phyloP scores from a whole-genome alignment of 129 eudicot species.

The Flaveria robusta region DNA sequence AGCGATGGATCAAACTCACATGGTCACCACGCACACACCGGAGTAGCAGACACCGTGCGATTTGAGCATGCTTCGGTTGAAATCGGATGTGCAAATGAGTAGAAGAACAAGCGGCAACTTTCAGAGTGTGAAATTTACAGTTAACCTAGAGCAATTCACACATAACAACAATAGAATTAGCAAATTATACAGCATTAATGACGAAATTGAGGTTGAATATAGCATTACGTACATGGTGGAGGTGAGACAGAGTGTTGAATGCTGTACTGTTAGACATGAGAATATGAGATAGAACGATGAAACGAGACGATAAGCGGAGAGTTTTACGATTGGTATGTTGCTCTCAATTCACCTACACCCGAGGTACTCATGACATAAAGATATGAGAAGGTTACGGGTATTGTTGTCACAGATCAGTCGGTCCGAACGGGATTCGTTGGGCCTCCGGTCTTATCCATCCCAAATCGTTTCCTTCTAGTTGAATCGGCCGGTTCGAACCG shows the following conservation, averaged over 20 bases:
- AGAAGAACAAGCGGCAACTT: constrained; percentile 19
- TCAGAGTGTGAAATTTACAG: constrained; percentile 8
- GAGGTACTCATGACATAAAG: no score
- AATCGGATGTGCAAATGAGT: constrained; percentile 15
- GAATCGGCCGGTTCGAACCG: no score
- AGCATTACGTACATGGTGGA: constrained; percentile 24
- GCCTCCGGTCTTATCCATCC: no score
- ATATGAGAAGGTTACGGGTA: no score
- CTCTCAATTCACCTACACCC: neutral
- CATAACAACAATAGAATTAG: constrained; percentile 6
- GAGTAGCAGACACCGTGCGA: constrained; percentile 4
- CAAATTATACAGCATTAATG: neutral
- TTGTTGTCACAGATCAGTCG: no score
- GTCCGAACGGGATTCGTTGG: no score
- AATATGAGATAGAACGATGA: constrained; percentile 5
- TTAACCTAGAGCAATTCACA: constrained; percentile 23
- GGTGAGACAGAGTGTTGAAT: constrained; percentile 22
- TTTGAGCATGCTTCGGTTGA: constrained; percentile 21
- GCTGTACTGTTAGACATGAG: neutral
- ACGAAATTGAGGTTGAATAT: constrained; percentile 10
- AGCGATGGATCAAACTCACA: constrained; percentile 27
- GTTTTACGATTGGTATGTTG: neutral
- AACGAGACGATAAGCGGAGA: constrained; percentile 5
- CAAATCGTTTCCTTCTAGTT: no score
- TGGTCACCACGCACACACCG: constrained; percentile 26